phyloP scores from a whole-genome alignment of 257 asterid genomes.

The Solanum neorickii region DNA sequence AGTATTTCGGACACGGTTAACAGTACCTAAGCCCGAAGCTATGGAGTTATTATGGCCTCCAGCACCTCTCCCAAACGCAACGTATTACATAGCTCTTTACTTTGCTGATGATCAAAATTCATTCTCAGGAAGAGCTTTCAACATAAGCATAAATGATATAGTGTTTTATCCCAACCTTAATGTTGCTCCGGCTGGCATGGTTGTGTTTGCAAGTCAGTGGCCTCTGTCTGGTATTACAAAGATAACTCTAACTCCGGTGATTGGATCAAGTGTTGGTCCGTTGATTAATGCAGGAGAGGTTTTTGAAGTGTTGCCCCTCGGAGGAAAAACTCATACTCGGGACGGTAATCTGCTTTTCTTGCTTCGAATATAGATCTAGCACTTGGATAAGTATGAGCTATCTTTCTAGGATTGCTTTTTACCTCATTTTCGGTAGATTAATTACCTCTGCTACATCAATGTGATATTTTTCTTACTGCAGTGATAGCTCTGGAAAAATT shows the following conservation, averaged over 20 bases:
- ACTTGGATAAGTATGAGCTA: not conserved
- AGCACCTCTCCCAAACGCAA: slow-evolving; percentile 23
- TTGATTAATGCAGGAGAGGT: slow-evolving; percentile 85
- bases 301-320: slow-evolving; percentile 46
- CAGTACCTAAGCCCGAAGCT: slow-evolving; percentile 27
- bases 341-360: slow-evolving; percentile 42
- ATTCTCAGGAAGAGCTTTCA: slow-evolving; percentile 37
- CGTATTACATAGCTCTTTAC: slow-evolving; percentile 66
- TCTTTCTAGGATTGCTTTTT: not conserved
- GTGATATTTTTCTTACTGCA: slow-evolving; percentile 18
- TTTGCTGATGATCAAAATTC: slow-evolving; percentile 55
- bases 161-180: slow-evolving; percentile 48
- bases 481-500: slow-evolving; percentile 60
- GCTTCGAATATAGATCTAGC: not conserved
- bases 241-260: slow-evolving; percentile 46
- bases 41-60: slow-evolving; percentile 73
- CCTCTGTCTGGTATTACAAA: slow-evolving; percentile 69
- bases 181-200: slow-evolving; percentile 50
- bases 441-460: not conserved
- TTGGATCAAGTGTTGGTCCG: slow-evolving; percentile 72
- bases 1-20: slow-evolving; percentile 51
- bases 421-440: not conserved
- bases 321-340: slow-evolving; percentile 70
- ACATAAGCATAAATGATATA: slow-evolving; percentile 52
- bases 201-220: slow-evolving; percentile 66